phyloP scores from a whole-genome alignment of 2,329 filamentous ascomycete genomes.

The Tolypocladium album region DNA sequence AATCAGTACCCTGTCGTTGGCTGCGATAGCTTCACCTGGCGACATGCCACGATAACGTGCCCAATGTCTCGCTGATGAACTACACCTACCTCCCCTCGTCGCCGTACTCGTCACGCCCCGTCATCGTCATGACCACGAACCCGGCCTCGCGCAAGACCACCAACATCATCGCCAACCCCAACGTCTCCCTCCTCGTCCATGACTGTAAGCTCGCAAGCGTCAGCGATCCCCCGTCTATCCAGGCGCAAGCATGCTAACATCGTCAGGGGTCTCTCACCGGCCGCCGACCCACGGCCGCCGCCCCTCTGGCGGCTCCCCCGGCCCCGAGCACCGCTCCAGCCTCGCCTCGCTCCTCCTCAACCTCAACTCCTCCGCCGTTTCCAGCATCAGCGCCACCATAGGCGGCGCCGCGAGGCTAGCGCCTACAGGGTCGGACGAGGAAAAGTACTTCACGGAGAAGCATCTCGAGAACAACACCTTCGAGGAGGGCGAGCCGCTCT shows the following conservation, averaged over 20 bases:
- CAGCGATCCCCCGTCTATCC: background rate
- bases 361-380: slow-evolving; percentile 80
- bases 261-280: slow-evolving; percentile 72
- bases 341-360: slow-evolving; percentile 78
- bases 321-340: slow-evolving; percentile 56
- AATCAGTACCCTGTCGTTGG: background rate
- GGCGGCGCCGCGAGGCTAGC: slow-evolving; percentile 76
- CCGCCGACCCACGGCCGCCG: slow-evolving; percentile 61
- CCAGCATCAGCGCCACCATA: slow-evolving; percentile 85
- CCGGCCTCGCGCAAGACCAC: slow-evolving; percentile 67
- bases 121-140: slow-evolving; percentile 91
- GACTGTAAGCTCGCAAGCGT: slow-evolving; percentile 47
- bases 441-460: slow-evolving; percentile 69
- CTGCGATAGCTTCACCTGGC: slow-evolving; percentile 74
- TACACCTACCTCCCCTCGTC: slow-evolving; percentile 90
- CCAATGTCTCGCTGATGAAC: slow-evolving; percentile 96
- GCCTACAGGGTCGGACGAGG: slow-evolving; percentile 64
- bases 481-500: slow-evolving; percentile 35
- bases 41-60: slow-evolving; percentile 72
- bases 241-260: background rate
- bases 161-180: slow-evolving; percentile 75
- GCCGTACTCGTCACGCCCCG: slow-evolving; percentile 57
- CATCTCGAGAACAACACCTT: slow-evolving; percentile 94
- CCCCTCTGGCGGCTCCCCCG: slow-evolving; percentile 51
- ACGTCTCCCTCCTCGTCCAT: slow-evolving; percentile 89